Conservation (phyloP, 139 green algal genomes). For the Raphidocelis subcapitata region DNA sequence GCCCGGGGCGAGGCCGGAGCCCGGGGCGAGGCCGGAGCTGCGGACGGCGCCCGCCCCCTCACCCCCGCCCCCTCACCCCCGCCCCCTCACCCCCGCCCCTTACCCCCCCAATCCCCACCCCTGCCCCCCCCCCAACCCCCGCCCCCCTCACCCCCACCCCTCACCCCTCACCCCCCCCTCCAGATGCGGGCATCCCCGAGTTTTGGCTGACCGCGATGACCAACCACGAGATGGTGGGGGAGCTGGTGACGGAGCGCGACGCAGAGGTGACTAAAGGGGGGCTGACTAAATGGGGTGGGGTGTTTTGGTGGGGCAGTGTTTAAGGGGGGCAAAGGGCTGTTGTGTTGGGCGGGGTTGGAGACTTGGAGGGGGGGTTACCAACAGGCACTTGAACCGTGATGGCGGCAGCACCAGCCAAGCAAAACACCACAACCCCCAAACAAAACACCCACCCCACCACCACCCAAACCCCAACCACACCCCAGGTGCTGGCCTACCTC, state of each 20-base stretch:
- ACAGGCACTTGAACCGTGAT: too few relatives aligned
- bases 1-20: too few relatives aligned
- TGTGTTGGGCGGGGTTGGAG: neutral
- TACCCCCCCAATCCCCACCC: too few relatives aligned
- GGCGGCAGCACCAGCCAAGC: neutral
- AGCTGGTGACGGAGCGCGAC: constrained; percentile 56
- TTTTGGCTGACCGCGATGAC: constrained; percentile 60
- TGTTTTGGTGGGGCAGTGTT: constrained; percentile 41
- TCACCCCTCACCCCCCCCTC: neutral
- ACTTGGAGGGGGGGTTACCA: neutral
- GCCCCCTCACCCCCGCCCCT: too few relatives aligned
- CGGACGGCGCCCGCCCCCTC: too few relatives aligned
- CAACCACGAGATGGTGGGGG: constrained; percentile 54
- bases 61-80: too few relatives aligned
- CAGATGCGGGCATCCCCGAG: constrained; percentile 49
- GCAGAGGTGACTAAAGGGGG: constrained; percentile 14
- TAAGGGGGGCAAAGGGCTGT: constrained; percentile 11
- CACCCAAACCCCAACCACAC: neutral
- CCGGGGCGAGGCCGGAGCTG: too few relatives aligned
- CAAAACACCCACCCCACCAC: too few relatives aligned
- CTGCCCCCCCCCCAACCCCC: neutral
- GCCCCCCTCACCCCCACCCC: neutral
- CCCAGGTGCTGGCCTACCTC: constrained; percentile 1
- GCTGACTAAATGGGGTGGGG: too few relatives aligned
- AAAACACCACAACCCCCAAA: neutral